These are phyloP conservation scores for Gynochthodes officinalis DNA, from an alignment of 257 asterid species.

Conservation along the genomic window DNA sequence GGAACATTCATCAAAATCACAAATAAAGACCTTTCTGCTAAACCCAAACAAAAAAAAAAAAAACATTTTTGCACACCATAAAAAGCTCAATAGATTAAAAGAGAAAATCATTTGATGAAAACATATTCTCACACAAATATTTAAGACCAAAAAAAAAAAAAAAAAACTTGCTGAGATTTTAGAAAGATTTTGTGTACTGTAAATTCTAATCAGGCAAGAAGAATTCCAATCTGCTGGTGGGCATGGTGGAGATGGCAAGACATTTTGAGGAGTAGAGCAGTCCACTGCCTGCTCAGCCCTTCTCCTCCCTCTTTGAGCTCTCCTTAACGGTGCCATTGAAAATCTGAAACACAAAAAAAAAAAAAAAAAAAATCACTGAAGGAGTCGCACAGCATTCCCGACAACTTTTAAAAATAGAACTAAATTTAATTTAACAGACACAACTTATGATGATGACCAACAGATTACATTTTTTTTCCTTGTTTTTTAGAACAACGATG, in stretches of 20 bases:
- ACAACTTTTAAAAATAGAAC: background rate
- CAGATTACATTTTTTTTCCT: too few relatives aligned
- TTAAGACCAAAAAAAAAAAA: too few relatives aligned
- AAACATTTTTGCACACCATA: background rate
- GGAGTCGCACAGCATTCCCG: too few relatives aligned
- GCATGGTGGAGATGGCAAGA: slow-evolving; percentile 6
- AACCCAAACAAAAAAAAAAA: too few relatives aligned
- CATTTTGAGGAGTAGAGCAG: slow-evolving; percentile 13
- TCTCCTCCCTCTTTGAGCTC: slow-evolving; percentile 24
- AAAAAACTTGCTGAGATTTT: slow-evolving; percentile 11
- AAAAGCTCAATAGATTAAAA: background rate
- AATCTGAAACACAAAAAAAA: background rate
- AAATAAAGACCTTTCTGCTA: too few relatives aligned
- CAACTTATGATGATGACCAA: too few relatives aligned
- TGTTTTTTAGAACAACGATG: too few relatives aligned
- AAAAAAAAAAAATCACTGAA: too few relatives aligned
- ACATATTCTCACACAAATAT: background rate
- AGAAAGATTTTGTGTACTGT: slow-evolving; percentile 2
- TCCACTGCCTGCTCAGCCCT: slow-evolving; percentile 13
- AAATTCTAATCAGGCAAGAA: slow-evolving; percentile 17
- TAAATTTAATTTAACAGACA: too few relatives aligned
- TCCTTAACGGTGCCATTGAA: slow-evolving; percentile 19
- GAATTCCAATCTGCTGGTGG: slow-evolving; percentile 27
- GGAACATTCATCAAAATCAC: too few relatives aligned
- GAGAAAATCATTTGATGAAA: background rate